These are phyloP conservation scores for Colletotrichum australisinense DNA, from an alignment of 2,329 filamentous ascomycete species.

Conservation along the genomic window DNA sequence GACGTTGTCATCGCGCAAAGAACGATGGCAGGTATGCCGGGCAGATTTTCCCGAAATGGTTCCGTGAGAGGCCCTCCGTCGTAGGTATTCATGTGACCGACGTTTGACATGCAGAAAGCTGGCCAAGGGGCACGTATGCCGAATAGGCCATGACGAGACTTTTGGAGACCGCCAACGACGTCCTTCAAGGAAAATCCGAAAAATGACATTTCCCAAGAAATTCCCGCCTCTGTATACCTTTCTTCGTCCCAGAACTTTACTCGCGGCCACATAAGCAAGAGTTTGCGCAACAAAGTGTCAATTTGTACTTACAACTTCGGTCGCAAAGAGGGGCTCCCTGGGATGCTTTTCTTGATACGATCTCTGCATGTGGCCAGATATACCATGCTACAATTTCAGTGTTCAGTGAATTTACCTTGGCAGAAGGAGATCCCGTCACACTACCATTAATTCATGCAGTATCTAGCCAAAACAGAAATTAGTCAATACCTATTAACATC, in stretches of 20 bases:
- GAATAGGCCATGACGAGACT: not conserved
- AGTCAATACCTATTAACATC: not conserved
- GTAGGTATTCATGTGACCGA: not conserved
- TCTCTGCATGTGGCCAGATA: not conserved
- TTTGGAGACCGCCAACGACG: not conserved
- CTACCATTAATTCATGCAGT: constrained; percentile 23
- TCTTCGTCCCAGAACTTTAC: constrained; percentile 21
- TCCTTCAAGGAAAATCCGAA: constrained; percentile 1
- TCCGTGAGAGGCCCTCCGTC: not conserved
- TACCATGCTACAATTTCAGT: not conserved
- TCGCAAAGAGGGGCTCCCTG: fast-evolving
- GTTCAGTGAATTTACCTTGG: not conserved
- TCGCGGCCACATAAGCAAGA: not conserved
- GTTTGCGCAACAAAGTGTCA: too few species aligned
- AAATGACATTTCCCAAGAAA: constrained; percentile 12
- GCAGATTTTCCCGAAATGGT: not conserved
- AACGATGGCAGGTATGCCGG: not conserved
- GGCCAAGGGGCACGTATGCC: not conserved
- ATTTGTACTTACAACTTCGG: not conserved
- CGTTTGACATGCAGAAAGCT: not conserved
- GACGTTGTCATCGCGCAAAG: not conserved
- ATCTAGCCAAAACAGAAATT: not conserved
- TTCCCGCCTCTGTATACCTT: constrained; percentile 20
- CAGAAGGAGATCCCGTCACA: not conserved
- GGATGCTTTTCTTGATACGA: not conserved